Evolutionary conservation across 257 asterid genomes (phyloP).

Genomic region (Nicotiana obtusifolia): DNA sequence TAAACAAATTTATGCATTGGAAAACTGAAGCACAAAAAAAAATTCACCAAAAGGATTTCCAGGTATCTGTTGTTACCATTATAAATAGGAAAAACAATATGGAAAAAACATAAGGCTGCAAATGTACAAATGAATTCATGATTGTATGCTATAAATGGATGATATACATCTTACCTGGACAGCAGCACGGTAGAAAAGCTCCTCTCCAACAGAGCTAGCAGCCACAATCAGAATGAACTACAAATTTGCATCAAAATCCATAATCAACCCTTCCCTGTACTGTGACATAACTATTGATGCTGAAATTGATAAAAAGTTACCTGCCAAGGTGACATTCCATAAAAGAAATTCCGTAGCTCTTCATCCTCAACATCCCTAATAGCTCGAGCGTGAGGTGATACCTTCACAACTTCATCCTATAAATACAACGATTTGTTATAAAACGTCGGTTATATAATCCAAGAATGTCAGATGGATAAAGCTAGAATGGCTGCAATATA

Average conservation of each 20-base stretch:
- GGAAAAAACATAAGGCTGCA: not conserved
- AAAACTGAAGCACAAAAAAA: not conserved
- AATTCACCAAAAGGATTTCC: not conserved
- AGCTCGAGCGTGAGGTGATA: constrained; percentile 98
- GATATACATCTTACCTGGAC: constrained; percentile 54
- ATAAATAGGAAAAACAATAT: no score
- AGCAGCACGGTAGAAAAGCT: constrained; percentile 92
- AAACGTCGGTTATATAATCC: not conserved
- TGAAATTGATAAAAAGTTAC: constrained; percentile 24
- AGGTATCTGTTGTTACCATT: no score
- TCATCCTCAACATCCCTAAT: constrained; percentile 95
- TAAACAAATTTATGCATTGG: no score
- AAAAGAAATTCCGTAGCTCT: constrained; percentile 74
- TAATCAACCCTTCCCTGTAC: not conserved
- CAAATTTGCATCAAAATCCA: not conserved
- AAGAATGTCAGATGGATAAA: not conserved
- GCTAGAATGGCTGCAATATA: not conserved
- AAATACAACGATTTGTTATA: not conserved
- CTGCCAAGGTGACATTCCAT: constrained; percentile 99
- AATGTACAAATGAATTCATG: not conserved
- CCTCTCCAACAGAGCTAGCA: constrained; percentile 98
- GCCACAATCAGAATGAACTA: constrained; percentile 92
- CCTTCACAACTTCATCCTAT: constrained; percentile 92
- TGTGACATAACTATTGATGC: not conserved
- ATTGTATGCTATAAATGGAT: not conserved